These are phyloP conservation scores for Calonectria fujianensis DNA, from an alignment of 2,329 filamentous ascomycete species.

Conservation along the genomic window DNA sequence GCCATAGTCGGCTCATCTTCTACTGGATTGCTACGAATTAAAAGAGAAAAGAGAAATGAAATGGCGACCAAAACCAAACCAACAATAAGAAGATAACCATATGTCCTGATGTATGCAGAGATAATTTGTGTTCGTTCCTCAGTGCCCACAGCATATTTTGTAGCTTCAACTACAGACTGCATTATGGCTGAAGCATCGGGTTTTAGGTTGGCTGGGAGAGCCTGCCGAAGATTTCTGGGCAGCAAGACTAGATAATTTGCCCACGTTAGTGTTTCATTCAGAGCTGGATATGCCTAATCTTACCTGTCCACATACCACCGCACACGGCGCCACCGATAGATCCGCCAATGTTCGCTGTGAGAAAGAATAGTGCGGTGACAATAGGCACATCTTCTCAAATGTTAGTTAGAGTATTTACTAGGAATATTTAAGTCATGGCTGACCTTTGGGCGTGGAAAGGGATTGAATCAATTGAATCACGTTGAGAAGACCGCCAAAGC, in stretches of 20 bases:
- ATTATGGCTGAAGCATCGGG: conserved; percentile 3
- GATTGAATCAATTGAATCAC: conserved; percentile 13
- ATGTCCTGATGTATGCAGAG: conserved; percentile 1
- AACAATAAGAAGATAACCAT: neutral
- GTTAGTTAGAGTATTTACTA: neutral
- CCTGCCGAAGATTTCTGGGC: neutral
- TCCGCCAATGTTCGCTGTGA: neutral
- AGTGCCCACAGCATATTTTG: neutral
- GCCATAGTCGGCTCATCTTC: neutral
- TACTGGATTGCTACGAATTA: neutral
- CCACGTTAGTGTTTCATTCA: neutral
- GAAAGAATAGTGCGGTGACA: neutral
- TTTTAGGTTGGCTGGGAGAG: neutral
- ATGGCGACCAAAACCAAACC: neutral
- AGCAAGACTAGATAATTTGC: neutral
- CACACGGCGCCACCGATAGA: conserved; percentile 1
- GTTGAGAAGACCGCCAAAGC: conserved; percentile 2
- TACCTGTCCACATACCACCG: conserved; percentile 15
- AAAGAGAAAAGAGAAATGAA: neutral
- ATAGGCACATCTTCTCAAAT: neutral
- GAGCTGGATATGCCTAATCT: too few relatives aligned
- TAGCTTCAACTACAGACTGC: conserved; percentile 7
- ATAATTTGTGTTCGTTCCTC: neutral
- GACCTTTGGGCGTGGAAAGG: conserved; percentile 5
- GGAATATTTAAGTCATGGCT: neutral